Base-by-base conservation (phyloP, 2,329 filamentous ascomycete species). In the Xylariaceae sp. region DNA sequence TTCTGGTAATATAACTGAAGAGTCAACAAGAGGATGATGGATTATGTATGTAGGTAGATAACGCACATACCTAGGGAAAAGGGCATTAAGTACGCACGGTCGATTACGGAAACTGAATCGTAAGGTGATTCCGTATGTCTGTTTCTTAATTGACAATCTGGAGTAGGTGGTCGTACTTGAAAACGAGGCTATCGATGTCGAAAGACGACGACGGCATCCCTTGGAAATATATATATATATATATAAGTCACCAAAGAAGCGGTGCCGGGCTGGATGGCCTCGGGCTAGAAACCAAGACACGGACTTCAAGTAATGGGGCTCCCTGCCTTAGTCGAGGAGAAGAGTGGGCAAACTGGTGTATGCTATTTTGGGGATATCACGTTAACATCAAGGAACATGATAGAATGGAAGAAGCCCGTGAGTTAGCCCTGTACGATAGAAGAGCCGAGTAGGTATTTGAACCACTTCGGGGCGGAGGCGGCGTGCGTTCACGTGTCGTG, bases 141-240 rank as follows among this genome's bases (percentile, higher is more conserved):
- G n/a, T n/a, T n/a, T n/a, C n/a, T n/a, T n/a, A n/a, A n/a, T n/a
- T n/a, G n/a, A n/a, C n/a, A n/a, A n/a, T n/a, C n/a, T n/a, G n/a
- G n/a, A n/a, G n/a, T n/a, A n/a, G n/a, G n/a, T n/a, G n/a, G n/a
- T n/a, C n/a, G n/a, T n/a, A n/a, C n/a, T n/a, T n/a, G n/a, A n/a
- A n/a, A n/a, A n/a, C n/a, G n/a, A n/a, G n/a, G n/a, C n/a, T n/a
- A n/a, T n/a, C n/a, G n/a, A n/a, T n/a, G n/a, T n/a, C n/a, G 40
- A 36, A 35, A 39, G 35, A 44, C 46, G 30, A 41, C 48, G 50
- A 50, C 38, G 45, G 47, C 50, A 52, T 50, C 50, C 24, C 44
- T 46, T 50, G 43, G 36, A 52, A 49, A 47, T 47, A 50, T 55
- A 51, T 51, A 53, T n/a, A n/a, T n/a, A n/a, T n/a, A n/a, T n/a